A percentile compares a stretch with the other conserved stretches of the same genome.
Evolutionary conservation across 441 rosid species (phyloP).

Genomic region (Gossypium trilobum): DNA sequence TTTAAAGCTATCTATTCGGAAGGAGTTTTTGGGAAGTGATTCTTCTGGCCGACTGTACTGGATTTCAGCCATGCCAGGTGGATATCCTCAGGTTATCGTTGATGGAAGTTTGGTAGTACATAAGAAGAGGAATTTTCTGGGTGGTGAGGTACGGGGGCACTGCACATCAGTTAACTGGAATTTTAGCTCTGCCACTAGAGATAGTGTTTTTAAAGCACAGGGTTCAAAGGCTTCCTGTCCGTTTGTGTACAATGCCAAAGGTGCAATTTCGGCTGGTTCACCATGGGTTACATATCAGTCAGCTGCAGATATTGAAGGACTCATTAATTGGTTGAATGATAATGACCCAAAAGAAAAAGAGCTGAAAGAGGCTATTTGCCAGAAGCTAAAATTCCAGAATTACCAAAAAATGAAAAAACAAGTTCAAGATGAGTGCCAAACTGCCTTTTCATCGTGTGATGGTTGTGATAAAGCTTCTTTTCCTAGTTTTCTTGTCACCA

Average conservation of each 20-base stretch:
- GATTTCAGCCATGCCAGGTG: conserved; percentile 52
- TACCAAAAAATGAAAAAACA: conserved; percentile 28
- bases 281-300: conserved; percentile 65
- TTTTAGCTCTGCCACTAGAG: conserved; percentile 19
- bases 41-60: conserved; percentile 75
- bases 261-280: conserved; percentile 28
- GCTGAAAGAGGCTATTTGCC: conserved; percentile 68
- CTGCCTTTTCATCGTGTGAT: conserved; percentile 16
- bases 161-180: conserved; percentile 17
- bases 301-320: conserved; percentile 63
- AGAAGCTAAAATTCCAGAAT: conserved; percentile 48
- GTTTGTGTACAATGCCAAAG: conserved; percentile 36
- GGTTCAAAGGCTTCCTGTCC: conserved; percentile 63
- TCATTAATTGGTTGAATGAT: conserved; percentile 63
- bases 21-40: conserved; percentile 86
- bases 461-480: conserved; percentile 22
- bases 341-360: conserved; percentile 60
- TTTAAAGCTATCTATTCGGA: conserved; percentile 53
- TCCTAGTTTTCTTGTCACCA: conserved; percentile 45
- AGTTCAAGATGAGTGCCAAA: conserved; percentile 26
- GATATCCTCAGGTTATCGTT: conserved; percentile 51
- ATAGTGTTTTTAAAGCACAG: conserved; percentile 25
- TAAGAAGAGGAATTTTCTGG: conserved; percentile 25
- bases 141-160: not conserved
- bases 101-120: conserved; percentile 60